phyloP scores from a whole-genome alignment of 352 stramenopile species.

The Pythium graminicola region DNA sequence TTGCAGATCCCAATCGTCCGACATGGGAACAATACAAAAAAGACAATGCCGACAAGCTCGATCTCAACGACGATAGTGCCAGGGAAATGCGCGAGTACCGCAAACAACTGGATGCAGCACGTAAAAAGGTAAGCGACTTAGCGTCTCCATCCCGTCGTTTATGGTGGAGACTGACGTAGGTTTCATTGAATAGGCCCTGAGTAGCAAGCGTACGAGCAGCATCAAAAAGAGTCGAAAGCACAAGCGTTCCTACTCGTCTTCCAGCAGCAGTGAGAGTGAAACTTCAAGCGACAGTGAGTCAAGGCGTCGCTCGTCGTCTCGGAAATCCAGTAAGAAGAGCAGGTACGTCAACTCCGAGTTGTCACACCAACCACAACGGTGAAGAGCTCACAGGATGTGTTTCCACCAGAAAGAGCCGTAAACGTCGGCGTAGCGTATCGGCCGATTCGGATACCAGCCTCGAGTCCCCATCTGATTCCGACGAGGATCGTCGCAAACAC shows the following conservation, averaged over 20 bases:
- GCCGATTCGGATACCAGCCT: slow-evolving; percentile 40
- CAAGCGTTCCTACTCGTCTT: slow-evolving; percentile 48
- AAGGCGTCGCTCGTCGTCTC: slow-evolving; percentile 33
- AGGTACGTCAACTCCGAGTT: slow-evolving; percentile 54
- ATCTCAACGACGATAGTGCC: slow-evolving; percentile 79
- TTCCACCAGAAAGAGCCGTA: slow-evolving; percentile 34
- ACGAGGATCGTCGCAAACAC: slow-evolving; percentile 27
- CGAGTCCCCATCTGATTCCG: slow-evolving; percentile 21
- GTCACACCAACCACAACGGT: too few species aligned
- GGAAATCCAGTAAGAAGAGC: slow-evolving; percentile 69
- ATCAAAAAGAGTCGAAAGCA: slow-evolving; percentile 81
- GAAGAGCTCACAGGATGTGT: background rate
- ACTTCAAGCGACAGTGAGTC: slow-evolving; percentile 44
- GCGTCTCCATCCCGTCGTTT: background rate
- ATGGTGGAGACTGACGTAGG: background rate
- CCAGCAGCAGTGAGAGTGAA: slow-evolving; percentile 37
- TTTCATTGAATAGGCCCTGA: background rate
- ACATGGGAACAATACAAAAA: slow-evolving; percentile 97
- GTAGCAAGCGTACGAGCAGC: slow-evolving; percentile 44
- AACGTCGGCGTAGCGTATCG: slow-evolving; percentile 40
- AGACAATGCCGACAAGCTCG: slow-evolving; percentile 92
- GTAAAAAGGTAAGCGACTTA: slow-evolving; percentile 82
- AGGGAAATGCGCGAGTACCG: slow-evolving; percentile 94
- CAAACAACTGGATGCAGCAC: slow-evolving; percentile 87
- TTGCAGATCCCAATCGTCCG: slow-evolving; percentile 90